Base-by-base conservation (phyloP, 768 basidiomycete species). In the Thelephora ganbajun region DNA sequence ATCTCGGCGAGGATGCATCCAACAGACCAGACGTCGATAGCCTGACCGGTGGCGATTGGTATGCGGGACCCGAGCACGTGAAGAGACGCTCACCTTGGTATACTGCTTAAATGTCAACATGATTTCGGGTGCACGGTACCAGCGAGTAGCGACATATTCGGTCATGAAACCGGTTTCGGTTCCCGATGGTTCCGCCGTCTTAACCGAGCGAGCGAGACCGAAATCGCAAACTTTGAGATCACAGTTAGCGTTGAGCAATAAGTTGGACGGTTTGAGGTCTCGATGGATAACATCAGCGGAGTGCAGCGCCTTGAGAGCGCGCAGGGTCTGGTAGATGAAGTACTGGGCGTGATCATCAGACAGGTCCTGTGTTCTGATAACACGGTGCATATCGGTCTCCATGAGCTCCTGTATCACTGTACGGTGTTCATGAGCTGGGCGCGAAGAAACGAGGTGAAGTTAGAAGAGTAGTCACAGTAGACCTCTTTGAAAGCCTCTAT, bases 51-150 rank as follows among this genome's bases (percentile, higher is more conserved):
- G 63, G 71, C 70, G 56, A 67, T 65, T 51, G 69, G 67, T 7
- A 9, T 30, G 14, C 35, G 34, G 26, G 3, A 66, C 67, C 0
- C 20, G 67, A 66, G 14, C 66, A 57, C 53, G 68, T 67, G 63
- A 63, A 67, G 33, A 12, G 30, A 20, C 12, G 51, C 64, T 47
- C 49, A 77, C 84, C 68, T 92, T 92, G 45, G 93, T 94, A 67
- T 99, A 99, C 62, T 96, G 86, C 62, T 96, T 94, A 73, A 97
- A 98, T 9, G 92, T 96, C 45, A 99, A 73, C 96, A 99, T 99
- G 68, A 99, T 93, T 63, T 99, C 96, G 0, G 96, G 96, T 0
- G 96, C 96, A 34, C 96, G 80, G 60, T 98, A 99, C 96, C 96
- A 99, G 56, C 96, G 73, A 20, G 96, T 98, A 2, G 96, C 94